A percentile compares a stretch with the other conserved stretches of the same genome.
phyloP scores from a whole-genome alignment of 2,329 filamentous ascomycete species.

The Ciborinia camelliae region DNA sequence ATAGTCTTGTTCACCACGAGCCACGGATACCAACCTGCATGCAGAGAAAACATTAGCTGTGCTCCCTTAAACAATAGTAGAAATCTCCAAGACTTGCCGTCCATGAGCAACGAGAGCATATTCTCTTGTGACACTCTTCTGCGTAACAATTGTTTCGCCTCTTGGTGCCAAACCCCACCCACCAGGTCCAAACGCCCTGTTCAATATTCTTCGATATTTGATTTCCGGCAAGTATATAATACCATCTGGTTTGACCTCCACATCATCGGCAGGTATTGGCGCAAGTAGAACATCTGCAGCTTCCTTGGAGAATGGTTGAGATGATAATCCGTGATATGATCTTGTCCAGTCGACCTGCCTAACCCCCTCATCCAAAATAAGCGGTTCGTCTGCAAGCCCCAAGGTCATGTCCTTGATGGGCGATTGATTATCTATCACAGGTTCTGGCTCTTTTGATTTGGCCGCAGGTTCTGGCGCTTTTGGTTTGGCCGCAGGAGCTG shows the following conservation, averaged over 20 bases:
- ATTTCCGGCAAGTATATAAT: slow-evolving; percentile 97
- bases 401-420: slow-evolving; percentile 43
- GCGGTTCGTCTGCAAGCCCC: slow-evolving; percentile 50
- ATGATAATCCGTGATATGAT: slow-evolving; percentile 66
- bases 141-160: slow-evolving; percentile 64
- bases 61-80: not conserved
- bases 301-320: slow-evolving; percentile 61
- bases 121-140: slow-evolving; percentile 70
- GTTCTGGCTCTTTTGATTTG: slow-evolving; percentile 52
- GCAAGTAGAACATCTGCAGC: slow-evolving; percentile 58
- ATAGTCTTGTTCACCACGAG: slow-evolving; percentile 91
- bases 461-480: slow-evolving; percentile 55
- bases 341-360: slow-evolving; percentile 68
- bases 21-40: slow-evolving; percentile 79
- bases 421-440: slow-evolving; percentile 45
- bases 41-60: slow-evolving; percentile 20
- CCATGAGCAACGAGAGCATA: slow-evolving; percentile 89
- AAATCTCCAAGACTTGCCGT: slow-evolving; percentile 54
- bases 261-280: slow-evolving; percentile 66
- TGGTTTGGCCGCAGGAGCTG: slow-evolving; percentile 5
- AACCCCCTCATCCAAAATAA: slow-evolving; percentile 46
- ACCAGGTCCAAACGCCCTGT: slow-evolving; percentile 87
- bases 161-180: slow-evolving; percentile 92
- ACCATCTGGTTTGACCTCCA: slow-evolving; percentile 97
- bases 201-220: slow-evolving; percentile 90